phyloP scores from a whole-genome alignment of 148 eudicot genomes.

The Salicornia ramosissima region DNA sequence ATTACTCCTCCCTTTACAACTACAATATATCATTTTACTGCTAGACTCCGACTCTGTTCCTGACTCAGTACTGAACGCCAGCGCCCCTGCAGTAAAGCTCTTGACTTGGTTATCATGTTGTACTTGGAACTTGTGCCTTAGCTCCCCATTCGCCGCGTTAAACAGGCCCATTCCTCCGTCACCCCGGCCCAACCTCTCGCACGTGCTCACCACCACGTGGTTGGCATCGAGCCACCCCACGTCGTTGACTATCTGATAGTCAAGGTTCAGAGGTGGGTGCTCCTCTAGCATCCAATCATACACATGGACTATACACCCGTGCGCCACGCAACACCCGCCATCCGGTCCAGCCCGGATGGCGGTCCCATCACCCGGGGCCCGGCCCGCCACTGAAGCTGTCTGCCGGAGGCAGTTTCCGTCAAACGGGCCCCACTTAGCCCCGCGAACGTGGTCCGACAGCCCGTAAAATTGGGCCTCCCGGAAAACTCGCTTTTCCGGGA shows the following conservation, averaged over 20 bases:
- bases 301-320: slow-evolving; percentile 80
- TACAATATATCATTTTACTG: slow-evolving; percentile 46
- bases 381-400: slow-evolving; percentile 44
- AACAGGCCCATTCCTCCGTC: slow-evolving; percentile 80
- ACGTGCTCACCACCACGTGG: slow-evolving; percentile 51
- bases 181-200: slow-evolving; percentile 57
- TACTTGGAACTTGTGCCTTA: slow-evolving; percentile 56
- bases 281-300: slow-evolving; percentile 82
- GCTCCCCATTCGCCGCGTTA: slow-evolving; percentile 40
- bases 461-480: slow-evolving; percentile 83
- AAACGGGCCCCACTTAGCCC: slow-evolving; percentile 71
- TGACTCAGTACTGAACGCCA: slow-evolving; percentile 32
- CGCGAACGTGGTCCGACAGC: slow-evolving; percentile 55
- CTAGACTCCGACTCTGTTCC: too few species aligned
- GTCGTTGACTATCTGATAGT: slow-evolving; percentile 82
- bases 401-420: slow-evolving; percentile 61
- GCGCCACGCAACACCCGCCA: slow-evolving; percentile 88
- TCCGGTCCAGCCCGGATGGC: slow-evolving; percentile 80
- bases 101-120: slow-evolving; percentile 52
- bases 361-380: slow-evolving; percentile 77
- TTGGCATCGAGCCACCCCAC: slow-evolving; percentile 56
- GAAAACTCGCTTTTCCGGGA: slow-evolving; percentile 58
- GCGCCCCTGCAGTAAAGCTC: slow-evolving; percentile 83
- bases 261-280: slow-evolving; percentile 59
- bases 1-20: slow-evolving; percentile 85